Evolutionary conservation across 306 rosid genomes (phyloP), one percentile per base, ranked within the genome.

Genomic region (Fragaria vesca): DNA sequence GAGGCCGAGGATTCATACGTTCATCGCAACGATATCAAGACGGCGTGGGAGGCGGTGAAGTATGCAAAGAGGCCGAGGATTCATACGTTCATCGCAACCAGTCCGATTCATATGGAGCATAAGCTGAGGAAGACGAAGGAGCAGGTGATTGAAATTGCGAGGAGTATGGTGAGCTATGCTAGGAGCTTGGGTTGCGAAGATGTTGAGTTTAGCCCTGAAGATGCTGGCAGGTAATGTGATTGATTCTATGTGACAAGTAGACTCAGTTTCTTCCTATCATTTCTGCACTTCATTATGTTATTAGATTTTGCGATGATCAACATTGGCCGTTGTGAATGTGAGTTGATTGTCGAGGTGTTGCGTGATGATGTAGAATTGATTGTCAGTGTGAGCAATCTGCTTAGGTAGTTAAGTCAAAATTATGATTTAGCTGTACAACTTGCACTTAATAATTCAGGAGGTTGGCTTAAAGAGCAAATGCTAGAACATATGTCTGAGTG

Each of bases 141-240:
- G 47, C 81, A 95, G 84, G 96, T 93, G 50, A 26, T 91, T 40
- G 89, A 93, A 10, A 88, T 86, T 71, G 99, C 99, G 0, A 82
- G 91, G 71, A 84, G 16, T 18, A 93, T 91, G 97, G 98, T 95
- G 34, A 86, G 68, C 75, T 91, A 87, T 60, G 98, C 99, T 0
- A 83, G 97, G 81, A 89, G 94, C 76, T 87, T 95, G 77, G 99
- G 98, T 8, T 95, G 98, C 30, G 72, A 91, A 0, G 99, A 95
- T 67, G 94, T 95, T 0, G 97, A 95, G 83, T 95, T 95, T 83
- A 93, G 98, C 79, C 96, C 99, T 1, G 99, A 95, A 88, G 99
- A 95, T 83, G 99, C 99, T 36, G 97, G 99, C 13, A 93, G 97
- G 98, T 91, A 13, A 26, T 76, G 24, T 76, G 74, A 8, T 58